Evolutionary conservation across 176 grass and related monocot species (phyloP).

Genomic region (Thalia dealbata): DNA sequence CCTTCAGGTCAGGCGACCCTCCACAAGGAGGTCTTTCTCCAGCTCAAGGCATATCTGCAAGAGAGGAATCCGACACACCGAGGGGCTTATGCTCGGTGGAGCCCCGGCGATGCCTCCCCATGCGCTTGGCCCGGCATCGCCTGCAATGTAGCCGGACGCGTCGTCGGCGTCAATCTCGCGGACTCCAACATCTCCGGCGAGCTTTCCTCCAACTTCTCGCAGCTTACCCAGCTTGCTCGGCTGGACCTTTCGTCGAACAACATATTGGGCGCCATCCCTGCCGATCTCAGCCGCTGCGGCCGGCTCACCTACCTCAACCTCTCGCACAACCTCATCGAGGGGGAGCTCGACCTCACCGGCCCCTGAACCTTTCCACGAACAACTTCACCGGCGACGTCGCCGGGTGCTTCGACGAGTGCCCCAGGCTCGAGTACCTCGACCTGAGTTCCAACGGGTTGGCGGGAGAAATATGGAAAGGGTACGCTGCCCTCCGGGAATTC

Average conservation of each 20-base stretch:
- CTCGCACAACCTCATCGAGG: slow-evolving; percentile 57
- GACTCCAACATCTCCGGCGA: slow-evolving; percentile 43
- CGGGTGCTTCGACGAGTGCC: slow-evolving; percentile 38
- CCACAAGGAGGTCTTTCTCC: slow-evolving; percentile 55
- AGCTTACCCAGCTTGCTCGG: slow-evolving; percentile 28
- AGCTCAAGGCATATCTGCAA: slow-evolving; percentile 53
- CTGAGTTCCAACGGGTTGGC: slow-evolving; percentile 66
- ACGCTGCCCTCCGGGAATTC: slow-evolving; percentile 43
- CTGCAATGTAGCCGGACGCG: slow-evolving; percentile 21
- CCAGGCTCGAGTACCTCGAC: slow-evolving; percentile 46
- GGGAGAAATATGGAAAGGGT: slow-evolving; percentile 58
- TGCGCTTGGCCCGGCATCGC: slow-evolving; percentile 40
- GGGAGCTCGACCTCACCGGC: slow-evolving; percentile 30
- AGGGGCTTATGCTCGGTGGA: slow-evolving; percentile 45
- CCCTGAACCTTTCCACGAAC: slow-evolving; percentile 57
- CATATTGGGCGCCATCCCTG: slow-evolving; percentile 25
- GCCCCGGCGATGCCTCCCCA: slow-evolving; percentile 32
- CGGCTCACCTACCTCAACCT: slow-evolving; percentile 63
- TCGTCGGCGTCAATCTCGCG: slow-evolving; percentile 40
- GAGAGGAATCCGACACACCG: slow-evolving; percentile 35
- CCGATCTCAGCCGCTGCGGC: slow-evolving; percentile 53
- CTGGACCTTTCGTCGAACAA: slow-evolving; percentile 73
- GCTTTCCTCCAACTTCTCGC: slow-evolving; percentile 50
- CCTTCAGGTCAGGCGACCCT: slow-evolving; percentile 23
- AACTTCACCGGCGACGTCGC: slow-evolving; percentile 34